Evolutionary conservation across 2,329 filamentous ascomycete genomes (phyloP).

Genomic region (Alternaria alternata): DNA sequence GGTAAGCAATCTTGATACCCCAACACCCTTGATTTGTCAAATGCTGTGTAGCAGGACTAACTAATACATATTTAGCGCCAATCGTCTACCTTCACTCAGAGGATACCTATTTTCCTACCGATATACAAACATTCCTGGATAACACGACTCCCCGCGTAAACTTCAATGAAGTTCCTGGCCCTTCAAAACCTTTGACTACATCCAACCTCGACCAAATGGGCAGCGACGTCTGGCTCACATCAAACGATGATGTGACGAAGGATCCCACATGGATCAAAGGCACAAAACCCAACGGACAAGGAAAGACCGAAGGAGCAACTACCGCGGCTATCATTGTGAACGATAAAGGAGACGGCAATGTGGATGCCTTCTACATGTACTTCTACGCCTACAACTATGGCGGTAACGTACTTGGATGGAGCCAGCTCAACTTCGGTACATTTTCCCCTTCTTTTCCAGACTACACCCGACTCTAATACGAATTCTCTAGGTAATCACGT

Average conservation of each 20-base stretch:
- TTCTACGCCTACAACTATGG: constrained; percentile 68
- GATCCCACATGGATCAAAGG: constrained; percentile 59
- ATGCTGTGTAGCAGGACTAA: not conserved
- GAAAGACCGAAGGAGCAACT: constrained; percentile 60
- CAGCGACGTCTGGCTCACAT: constrained; percentile 55
- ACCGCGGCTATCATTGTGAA: constrained; percentile 65
- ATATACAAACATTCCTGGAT: constrained; percentile 52
- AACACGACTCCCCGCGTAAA: constrained; percentile 53
- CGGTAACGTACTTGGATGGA: constrained; percentile 56
- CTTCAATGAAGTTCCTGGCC: constrained; percentile 43
- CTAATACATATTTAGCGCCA: constrained; percentile 48
- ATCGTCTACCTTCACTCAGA: constrained; percentile 55
- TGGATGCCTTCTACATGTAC: constrained; percentile 71
- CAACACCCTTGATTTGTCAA: not conserved
- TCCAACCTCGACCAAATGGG: constrained; percentile 56
- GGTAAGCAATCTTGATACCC: constrained; percentile 31
- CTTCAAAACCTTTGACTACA: constrained; percentile 50
- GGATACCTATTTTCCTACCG: constrained; percentile 56
- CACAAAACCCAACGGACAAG: constrained; percentile 59
- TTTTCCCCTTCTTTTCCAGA: not conserved
- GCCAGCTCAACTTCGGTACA: constrained; percentile 55
- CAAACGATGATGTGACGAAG: constrained; percentile 53
- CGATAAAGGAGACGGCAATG: constrained; percentile 61
- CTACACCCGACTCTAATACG: not conserved
- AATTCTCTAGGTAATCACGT: constrained; percentile 63